Conservation (phyloP, 169 alveolate species). For the Theileria orientalis region DNA sequence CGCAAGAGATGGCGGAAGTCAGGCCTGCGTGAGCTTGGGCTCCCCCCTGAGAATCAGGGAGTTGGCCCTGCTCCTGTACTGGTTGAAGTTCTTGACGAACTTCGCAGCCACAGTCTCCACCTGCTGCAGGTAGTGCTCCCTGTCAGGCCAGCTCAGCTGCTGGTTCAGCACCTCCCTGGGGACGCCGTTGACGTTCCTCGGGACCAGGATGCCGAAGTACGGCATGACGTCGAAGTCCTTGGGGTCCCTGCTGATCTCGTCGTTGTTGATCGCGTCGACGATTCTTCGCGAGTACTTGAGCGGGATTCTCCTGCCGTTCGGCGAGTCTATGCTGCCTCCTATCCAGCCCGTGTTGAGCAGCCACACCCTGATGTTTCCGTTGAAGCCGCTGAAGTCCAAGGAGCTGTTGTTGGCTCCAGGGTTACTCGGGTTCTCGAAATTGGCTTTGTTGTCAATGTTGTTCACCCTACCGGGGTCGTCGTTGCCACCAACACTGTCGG, state of each 20-base stretch:
- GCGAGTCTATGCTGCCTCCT: conserved; percentile 88
- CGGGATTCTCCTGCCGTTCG: conserved; percentile 86
- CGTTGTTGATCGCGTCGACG: conserved; percentile 88
- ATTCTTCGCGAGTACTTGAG: conserved; percentile 86
- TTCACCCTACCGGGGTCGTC: too few species aligned
- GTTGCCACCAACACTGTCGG: too few species aligned
- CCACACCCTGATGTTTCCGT: conserved; percentile 73
- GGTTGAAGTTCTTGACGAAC: conserved; percentile 81
- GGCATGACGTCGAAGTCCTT: conserved; percentile 73
- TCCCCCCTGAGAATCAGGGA: conserved; percentile 16
- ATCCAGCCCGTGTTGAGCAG: conserved; percentile 95
- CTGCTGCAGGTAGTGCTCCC: conserved; percentile 72
- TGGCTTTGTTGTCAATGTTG: background rate
- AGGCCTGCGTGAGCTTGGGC: too few species aligned
- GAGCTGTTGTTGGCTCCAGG: background rate
- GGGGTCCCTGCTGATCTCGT: conserved; percentile 66
- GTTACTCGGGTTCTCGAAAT: background rate
- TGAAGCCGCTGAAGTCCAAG: conserved; percentile 5
- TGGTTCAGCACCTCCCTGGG: conserved; percentile 83
- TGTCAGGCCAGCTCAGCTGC: conserved; percentile 84
- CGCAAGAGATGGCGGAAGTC: too few species aligned
- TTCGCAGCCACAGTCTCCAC: conserved; percentile 74
- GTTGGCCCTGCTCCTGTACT: background rate
- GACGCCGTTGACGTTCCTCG: conserved; percentile 79
- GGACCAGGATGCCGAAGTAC: conserved; percentile 84